These are phyloP conservation scores for Ploettnerulaceae sp. DNA, from an alignment of 2,329 filamentous ascomycete species.

Conservation along the genomic window DNA sequence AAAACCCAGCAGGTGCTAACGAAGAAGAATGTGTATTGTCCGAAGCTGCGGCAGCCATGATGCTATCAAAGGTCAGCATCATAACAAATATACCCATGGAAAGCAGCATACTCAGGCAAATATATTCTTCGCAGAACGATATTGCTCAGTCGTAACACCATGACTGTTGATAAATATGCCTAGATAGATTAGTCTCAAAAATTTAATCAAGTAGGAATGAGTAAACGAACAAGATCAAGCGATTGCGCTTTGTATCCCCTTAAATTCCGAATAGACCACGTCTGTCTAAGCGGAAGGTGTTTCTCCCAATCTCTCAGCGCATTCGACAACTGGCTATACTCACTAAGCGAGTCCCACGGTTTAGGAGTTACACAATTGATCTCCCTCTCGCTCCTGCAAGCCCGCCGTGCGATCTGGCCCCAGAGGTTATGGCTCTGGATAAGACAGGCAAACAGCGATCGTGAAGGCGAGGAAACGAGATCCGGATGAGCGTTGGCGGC, in stretches of 20 bases:
- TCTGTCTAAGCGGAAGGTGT: conserved; percentile 32
- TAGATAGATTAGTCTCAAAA: background rate
- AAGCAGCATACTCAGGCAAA: conserved; percentile 1
- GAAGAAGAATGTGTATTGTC: conserved; percentile 1
- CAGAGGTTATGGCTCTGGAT: conserved; percentile 38
- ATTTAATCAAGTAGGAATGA: background rate
- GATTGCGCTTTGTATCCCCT: conserved; percentile 35
- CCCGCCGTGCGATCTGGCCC: conserved; percentile 35
- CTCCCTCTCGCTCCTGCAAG: conserved; percentile 15
- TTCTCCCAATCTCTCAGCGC: conserved; percentile 31
- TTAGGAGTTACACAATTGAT: conserved; percentile 14
- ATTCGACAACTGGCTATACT: conserved; percentile 25
- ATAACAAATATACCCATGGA: no score
- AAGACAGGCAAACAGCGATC: conserved; percentile 38
- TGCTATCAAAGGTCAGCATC: conserved; percentile 28
- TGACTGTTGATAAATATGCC: conserved; percentile 36
- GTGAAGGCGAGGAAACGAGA: conserved; percentile 22
- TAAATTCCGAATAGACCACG: conserved; percentile 37
- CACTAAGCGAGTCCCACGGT: conserved; percentile 28
- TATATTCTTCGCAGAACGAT: conserved; percentile 35
- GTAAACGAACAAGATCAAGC: conserved; percentile 30
- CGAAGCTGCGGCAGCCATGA: conserved; percentile 9
- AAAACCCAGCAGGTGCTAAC: conserved; percentile 28
- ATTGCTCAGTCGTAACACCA: conserved; percentile 36
- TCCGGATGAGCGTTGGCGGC: conserved; percentile 30